Base-by-base conservation (phyloP, 164 flowering plant species). In the Macadamia integrifolia region DNA sequence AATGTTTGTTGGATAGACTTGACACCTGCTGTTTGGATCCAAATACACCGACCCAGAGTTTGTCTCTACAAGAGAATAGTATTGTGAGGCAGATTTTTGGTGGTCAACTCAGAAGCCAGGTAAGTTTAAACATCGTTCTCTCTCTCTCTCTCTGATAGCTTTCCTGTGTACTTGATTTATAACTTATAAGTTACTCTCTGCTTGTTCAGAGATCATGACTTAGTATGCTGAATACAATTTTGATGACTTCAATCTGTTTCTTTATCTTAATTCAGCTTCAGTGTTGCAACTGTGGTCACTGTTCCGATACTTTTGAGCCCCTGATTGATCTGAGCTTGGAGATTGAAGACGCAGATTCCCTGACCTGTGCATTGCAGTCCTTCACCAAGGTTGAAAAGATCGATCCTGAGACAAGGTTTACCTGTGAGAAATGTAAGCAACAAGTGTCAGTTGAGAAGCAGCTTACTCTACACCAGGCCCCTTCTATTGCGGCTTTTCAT, bases 371-470 rank as follows among this genome's bases (percentile, higher is more conserved):
- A 66, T 70, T 94, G 14, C 69, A 83, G 43, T 92, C 95, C 13
- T 94, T 92, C 68, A 94, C 98, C 23, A 80, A 83, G 68, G 80
- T 87, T 53, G 99, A 94, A 75, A 85, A 74, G 69, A 84, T 95
- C 60, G 90, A 83, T 67, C 67, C 81, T 10, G 96, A 86, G 53
- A 71, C 72, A n/a, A 85, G 80, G 79, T 81, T 85, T 66, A 77
- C 73, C 29, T 94, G 99, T 81, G 91, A 82, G 57, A 80, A 74
- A 23, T 92, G 98, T 66, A 82, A 86, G 69, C 78, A 85, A 74
- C 72, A 81, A 58, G 99, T 89, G 10, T 62, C 80, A 1, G 61
- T 77, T 60, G 97, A 89, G 72, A 95, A 95, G 75, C 93, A 90
- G 74, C 85, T 95, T 72, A 61, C 80, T 61, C 64, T 95, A 67